Evolutionary conservation across 768 basidiomycete species (phyloP).

Genomic region (Dentipellis fragilis): DNA sequence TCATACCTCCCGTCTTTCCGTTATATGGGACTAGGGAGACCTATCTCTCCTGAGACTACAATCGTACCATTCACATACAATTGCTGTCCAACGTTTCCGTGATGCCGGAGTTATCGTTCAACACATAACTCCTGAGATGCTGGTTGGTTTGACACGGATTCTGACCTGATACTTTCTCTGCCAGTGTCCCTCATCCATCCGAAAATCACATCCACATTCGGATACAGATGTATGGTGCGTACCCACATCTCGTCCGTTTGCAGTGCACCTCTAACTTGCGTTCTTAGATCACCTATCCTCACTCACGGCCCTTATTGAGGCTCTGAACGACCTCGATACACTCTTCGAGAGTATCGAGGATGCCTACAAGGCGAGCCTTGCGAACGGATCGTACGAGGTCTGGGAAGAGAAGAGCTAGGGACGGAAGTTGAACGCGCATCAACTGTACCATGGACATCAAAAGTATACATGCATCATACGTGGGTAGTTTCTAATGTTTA

Average conservation of each 20-base stretch:
- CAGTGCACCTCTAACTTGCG: background rate
- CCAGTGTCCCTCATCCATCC: slow-evolving; percentile 87
- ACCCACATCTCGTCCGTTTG: background rate
- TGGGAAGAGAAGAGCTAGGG: slow-evolving; percentile 62
- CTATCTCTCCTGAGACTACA: no score
- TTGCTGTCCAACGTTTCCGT: no score
- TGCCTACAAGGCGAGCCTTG: slow-evolving; percentile 52
- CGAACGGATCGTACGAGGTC: slow-evolving; percentile 41
- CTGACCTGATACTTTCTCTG: background rate
- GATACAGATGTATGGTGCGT: slow-evolving; percentile 99
- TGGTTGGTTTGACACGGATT: slow-evolving; percentile 1
- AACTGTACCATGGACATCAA: no score
- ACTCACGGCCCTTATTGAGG: slow-evolving; percentile 64
- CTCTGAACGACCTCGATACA: slow-evolving; percentile 68
- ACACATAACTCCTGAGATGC: no score
- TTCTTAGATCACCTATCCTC: slow-evolving; percentile 77
- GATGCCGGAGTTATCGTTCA: no score
- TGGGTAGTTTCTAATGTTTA: no score
- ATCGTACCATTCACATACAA: no score
- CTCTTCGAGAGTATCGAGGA: slow-evolving; percentile 66
- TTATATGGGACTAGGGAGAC: background rate
- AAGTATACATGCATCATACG: no score
- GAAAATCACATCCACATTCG: slow-evolving; percentile 94
- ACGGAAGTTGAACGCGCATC: background rate
- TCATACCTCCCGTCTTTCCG: background rate